Conservation (phyloP, 129 eudicot genomes). For the Ambrosia trifida region DNA sequence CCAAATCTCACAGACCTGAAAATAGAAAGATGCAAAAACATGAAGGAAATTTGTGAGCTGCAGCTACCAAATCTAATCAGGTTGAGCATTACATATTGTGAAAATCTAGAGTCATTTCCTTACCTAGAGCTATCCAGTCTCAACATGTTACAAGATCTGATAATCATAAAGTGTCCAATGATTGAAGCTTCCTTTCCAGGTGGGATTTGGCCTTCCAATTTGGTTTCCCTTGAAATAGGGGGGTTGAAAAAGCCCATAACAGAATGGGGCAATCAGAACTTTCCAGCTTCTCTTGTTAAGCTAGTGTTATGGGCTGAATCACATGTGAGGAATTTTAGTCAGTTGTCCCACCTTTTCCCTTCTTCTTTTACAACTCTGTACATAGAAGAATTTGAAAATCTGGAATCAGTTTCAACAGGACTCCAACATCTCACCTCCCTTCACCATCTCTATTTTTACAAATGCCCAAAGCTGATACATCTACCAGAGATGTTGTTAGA, state of each 20-base stretch:
- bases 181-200: not conserved
- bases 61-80: too few species aligned
- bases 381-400: not conserved
- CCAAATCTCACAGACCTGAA: too few species aligned
- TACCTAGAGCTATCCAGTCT: not conserved
- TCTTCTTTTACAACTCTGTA: not conserved
- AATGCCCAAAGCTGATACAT: constrained; percentile 1
- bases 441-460: rapidly evolving
- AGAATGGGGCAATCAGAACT: constrained; percentile 20
- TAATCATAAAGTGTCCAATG: not conserved
- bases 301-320: not conserved
- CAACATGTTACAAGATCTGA: not conserved
- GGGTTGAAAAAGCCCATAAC: not conserved
- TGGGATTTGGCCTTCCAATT: not conserved
- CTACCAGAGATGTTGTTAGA: constrained; percentile 14
- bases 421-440: constrained; percentile 8
- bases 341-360: not conserved
- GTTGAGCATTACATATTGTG: too few species aligned
- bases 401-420: constrained; percentile 4
- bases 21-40: too few species aligned
- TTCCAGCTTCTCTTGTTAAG: constrained; percentile 16
- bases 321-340: not conserved
- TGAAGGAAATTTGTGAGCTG: too few species aligned
- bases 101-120: not conserved
- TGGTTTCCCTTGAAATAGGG: not conserved